Evolutionary conservation across 352 stramenopile species (phyloP).

Genomic region (Phytophthora rubi): DNA sequence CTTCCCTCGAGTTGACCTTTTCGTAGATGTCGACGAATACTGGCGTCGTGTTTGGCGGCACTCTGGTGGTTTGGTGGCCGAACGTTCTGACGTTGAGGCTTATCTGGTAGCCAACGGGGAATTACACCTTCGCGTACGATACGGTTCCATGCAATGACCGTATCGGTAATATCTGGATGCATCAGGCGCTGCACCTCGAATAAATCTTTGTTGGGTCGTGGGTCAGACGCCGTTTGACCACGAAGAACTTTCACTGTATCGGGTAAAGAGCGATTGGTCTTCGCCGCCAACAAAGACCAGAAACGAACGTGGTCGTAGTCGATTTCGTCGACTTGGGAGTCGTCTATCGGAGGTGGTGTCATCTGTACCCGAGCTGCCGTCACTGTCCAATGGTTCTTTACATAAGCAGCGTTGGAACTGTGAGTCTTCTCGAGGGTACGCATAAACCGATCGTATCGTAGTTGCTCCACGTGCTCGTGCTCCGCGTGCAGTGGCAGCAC

Average conservation of each 20-base stretch:
- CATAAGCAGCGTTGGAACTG: neutral
- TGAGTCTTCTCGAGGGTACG: neutral
- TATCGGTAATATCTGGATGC: neutral
- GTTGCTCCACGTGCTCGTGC: neutral
- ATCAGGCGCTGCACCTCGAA: neutral
- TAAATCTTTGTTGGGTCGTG: constrained; percentile 17
- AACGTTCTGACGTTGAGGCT: neutral
- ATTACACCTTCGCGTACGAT: constrained; percentile 7
- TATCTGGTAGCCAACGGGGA: neutral
- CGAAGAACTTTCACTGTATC: neutral
- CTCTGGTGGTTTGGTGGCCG: constrained; percentile 5
- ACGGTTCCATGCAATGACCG: constrained; percentile 2
- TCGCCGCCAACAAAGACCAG: neutral
- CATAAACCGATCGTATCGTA: constrained; percentile 11
- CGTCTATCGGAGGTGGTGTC: neutral
- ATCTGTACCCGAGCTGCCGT: too few species aligned
- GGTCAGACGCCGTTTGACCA: neutral
- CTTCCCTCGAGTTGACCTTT: constrained; percentile 15
- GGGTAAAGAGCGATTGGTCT: neutral
- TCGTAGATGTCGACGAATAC: constrained; percentile 5
- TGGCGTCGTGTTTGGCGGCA: neutral
- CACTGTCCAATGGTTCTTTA: neutral
- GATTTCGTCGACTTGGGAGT: constrained; percentile 2
- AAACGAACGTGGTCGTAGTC: constrained; percentile 8
- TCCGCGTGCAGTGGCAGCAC: too few species aligned